Evolutionary conservation across 208 protist genomes (phyloP).

Genomic region (Crithidia expoeki): DNA sequence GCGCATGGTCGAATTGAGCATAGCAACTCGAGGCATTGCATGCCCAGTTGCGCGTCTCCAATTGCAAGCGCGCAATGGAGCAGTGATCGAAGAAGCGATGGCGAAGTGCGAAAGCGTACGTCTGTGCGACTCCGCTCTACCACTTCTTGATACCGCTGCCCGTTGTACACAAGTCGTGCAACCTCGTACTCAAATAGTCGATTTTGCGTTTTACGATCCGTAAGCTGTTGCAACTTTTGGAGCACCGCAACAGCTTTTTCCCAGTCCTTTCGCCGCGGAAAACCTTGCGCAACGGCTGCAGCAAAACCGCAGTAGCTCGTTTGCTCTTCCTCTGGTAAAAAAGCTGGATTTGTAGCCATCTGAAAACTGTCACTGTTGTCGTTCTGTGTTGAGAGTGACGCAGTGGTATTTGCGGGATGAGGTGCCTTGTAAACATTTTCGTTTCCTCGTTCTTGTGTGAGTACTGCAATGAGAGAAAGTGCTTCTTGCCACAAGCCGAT

Average conservation of each 20-base stretch:
- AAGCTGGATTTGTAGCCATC: constrained; percentile 35
- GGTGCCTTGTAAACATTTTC: background rate
- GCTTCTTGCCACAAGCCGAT: constrained; percentile 39
- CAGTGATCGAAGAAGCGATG: constrained; percentile 28
- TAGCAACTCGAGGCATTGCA: constrained; percentile 14
- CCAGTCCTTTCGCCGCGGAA: constrained; percentile 22
- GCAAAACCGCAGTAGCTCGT: constrained; percentile 32
- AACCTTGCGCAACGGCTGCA: constrained; percentile 28
- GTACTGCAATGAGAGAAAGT: constrained; percentile 3
- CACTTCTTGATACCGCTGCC: constrained; percentile 16
- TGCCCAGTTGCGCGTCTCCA: background rate
- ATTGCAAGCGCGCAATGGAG: constrained; percentile 25
- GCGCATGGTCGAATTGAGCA: background rate
- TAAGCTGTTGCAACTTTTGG: constrained; percentile 6
- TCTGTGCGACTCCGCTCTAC: constrained; percentile 16
- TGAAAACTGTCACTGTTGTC: constrained; percentile 13
- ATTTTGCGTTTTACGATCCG: constrained; percentile 12
- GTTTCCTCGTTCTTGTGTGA: background rate
- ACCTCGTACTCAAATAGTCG: constrained; percentile 29
- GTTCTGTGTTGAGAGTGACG: background rate
- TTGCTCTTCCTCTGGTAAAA: constrained; percentile 28
- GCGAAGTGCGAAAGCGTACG: constrained; percentile 20
- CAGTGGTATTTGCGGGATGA: background rate
- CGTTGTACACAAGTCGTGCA: constrained; percentile 27
- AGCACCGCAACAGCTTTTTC: constrained; percentile 15